Percentiles rank a stretch among this genome's conserved stretches.
Conservation (phyloP, 1,284 basidiomycete species). For the Ustilago hordei region DNA sequence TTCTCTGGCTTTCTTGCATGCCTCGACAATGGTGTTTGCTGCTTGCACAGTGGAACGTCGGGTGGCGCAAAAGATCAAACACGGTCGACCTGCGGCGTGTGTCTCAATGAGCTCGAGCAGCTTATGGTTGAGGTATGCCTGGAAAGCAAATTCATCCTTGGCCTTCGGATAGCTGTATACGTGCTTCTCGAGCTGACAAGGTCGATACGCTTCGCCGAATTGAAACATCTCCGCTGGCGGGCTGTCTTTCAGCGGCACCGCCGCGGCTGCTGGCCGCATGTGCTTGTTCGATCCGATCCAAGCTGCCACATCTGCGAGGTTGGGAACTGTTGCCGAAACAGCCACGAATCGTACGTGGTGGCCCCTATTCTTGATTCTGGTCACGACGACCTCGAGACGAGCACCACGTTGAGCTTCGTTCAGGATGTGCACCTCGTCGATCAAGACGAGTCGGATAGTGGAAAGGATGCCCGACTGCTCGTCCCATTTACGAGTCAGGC, state of each 20-base stretch:
- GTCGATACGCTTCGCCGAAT: constrained; percentile 60
- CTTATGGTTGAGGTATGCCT: constrained; percentile 80
- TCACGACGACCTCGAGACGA: constrained; percentile 87
- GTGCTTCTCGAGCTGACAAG: constrained; percentile 57
- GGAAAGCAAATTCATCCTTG: constrained; percentile 84
- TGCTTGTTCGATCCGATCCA: constrained; percentile 78
- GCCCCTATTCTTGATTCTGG: constrained; percentile 82
- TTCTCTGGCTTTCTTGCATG: constrained; percentile 70
- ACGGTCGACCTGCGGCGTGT: constrained; percentile 50
- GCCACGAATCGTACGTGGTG: constrained; percentile 82
- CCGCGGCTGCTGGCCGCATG: not conserved
- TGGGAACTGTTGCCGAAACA: constrained; percentile 93
- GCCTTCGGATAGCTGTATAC: constrained; percentile 71
- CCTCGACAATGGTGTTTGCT: constrained; percentile 80
- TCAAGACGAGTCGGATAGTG: constrained; percentile 72
- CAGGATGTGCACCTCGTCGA: constrained; percentile 95
- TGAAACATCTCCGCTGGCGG: constrained; percentile 40
- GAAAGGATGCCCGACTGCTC: constrained; percentile 55
- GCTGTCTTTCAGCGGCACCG: not conserved
- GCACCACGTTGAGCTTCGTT: constrained; percentile 75
- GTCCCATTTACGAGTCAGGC: constrained; percentile 56
- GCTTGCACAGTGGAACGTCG: constrained; percentile 74
- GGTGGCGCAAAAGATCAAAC: constrained; percentile 60
- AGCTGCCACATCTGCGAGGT: constrained; percentile 86
- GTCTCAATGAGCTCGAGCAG: constrained; percentile 73